A percentile compares a stretch with the other conserved stretches of the same genome.
Conservation (phyloP, 106 monocot genomes). For the Dendrobium chrysotoxum region DNA sequence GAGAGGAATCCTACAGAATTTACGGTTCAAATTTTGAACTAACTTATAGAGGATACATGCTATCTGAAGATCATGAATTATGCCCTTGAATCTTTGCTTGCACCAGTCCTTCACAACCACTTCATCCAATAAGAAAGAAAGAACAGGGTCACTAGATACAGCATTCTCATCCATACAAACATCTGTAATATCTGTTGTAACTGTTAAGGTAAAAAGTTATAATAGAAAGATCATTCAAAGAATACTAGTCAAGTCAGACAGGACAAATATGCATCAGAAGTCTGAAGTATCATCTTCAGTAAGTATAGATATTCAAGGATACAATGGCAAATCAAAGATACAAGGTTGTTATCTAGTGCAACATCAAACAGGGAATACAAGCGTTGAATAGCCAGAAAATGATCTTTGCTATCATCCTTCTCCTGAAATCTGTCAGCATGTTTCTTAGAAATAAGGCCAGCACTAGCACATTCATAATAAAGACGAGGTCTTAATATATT, state of each 20-base stretch:
- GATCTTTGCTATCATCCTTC: constrained; percentile 38
- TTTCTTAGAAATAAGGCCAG: constrained; percentile 64
- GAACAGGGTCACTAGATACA: constrained; percentile 91
- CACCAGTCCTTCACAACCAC: constrained; percentile 98
- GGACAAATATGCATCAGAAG: constrained; percentile 1
- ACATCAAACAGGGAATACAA: constrained; percentile 91
- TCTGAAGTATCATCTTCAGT: background rate
- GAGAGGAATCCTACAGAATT: background rate
- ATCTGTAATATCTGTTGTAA: constrained; percentile 71
- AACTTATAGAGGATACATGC: constrained; percentile 64
- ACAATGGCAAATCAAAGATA: constrained; percentile 91
- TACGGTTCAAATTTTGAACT: background rate
- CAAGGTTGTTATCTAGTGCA: constrained; percentile 77
- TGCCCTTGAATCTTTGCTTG: constrained; percentile 42
- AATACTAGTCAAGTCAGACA: background rate
- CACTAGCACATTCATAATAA: constrained; percentile 76
- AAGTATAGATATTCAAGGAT: constrained; percentile 40
- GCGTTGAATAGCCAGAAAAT: constrained; percentile 45
- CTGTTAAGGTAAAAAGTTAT: constrained; percentile 46
- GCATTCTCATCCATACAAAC: constrained; percentile 97
- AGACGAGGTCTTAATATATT: constrained; percentile 58
- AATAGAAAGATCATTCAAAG: background rate
- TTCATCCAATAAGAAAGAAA: constrained; percentile 95
- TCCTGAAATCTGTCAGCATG: constrained; percentile 65
- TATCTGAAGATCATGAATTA: constrained; percentile 34